Evolutionary conservation across 1,139 yeast genomes (phyloP).

Genomic region (Sugiyamaella pinicola): DNA sequence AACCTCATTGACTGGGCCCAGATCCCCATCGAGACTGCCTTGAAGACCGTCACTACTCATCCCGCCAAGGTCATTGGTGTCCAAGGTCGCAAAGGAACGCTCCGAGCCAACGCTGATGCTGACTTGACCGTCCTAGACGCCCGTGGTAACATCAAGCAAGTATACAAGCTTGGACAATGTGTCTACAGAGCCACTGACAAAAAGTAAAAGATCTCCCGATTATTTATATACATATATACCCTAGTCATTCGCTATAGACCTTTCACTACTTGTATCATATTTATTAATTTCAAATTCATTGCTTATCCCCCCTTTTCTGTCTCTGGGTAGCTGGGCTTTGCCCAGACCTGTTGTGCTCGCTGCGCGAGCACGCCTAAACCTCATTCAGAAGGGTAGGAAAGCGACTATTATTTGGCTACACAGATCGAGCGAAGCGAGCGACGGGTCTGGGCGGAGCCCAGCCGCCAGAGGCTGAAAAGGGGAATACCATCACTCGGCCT

Average conservation of each 20-base stretch:
- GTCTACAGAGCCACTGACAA: conserved; percentile 34
- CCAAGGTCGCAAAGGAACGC: conserved; percentile 53
- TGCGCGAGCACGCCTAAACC: too few species aligned
- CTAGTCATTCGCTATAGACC: conserved; percentile 14
- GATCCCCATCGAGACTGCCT: conserved; percentile 55
- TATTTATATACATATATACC: too few species aligned
- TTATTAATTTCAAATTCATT: conserved; percentile 8
- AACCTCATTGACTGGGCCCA: conserved; percentile 58
- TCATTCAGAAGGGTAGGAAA: too few species aligned
- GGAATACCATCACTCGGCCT: background rate
- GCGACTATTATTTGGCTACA: too few species aligned
- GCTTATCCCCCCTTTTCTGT: too few species aligned
- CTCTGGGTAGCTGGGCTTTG: too few species aligned
- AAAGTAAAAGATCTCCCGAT: conserved; percentile 1
- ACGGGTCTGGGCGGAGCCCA: too few species aligned
- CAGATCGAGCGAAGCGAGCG: too few species aligned
- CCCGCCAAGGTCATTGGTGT: conserved; percentile 57
- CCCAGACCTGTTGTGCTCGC: too few species aligned
- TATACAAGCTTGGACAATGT: conserved; percentile 55
- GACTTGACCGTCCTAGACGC: conserved; percentile 56
- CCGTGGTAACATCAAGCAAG: conserved; percentile 51
- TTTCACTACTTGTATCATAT: conserved; percentile 8
- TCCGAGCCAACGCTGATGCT: conserved; percentile 59
- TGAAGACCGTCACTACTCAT: conserved; percentile 59
- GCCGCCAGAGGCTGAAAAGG: too few species aligned